Evolutionary conservation across 169 alveolate species (phyloP), one percentile per base, ranked within the genome.

Genomic region (Cryptosporidium tyzzeri): DNA sequence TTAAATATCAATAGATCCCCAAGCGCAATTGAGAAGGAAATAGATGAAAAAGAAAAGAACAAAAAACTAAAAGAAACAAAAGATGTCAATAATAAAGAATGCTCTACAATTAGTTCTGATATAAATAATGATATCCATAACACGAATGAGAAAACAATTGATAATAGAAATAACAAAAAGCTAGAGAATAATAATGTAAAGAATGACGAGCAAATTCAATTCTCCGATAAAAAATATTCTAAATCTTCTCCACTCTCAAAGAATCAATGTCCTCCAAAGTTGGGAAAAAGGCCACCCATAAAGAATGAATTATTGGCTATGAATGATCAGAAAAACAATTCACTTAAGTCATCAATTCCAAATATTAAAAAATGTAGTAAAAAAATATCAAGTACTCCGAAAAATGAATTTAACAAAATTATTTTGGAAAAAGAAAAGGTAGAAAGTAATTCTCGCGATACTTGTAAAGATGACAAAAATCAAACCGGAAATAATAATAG

Each of bases 271-370:
- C 37, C 37, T 23, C 18, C 67, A 55, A 21, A 31, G 14, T 10
- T 65, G 33, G 71, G 53, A 33, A 65, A 65, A 33, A 65, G 48
- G 21, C 71, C 48, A 16, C 71, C 71, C 9, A 10, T 65, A 29
- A 65, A 65, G 29, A 65, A 4, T 65, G 53, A 65, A 31, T 14
- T 65, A 1, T 21, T 21, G 33, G 12, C 23, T 35, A 33, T 23
- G 16, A 10, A 16, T 26, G 51, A 65, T n/a, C 67, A 55, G 18
- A 55, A 55, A 26, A 55, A 55, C 18, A 55, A n/a, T 4, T 2
- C 29, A 23, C 18, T 23, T 26, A 55, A 55, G 16, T 3, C 14
- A 9, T 16, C 5, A 55, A 55, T 51, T 48, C 3, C n/a, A n/a
- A 51, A 51, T 8, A 12, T 5, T 9, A 12, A 10, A 48, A 71